Percentiles rank a stretch among this genome's conserved stretches.
Conservation (phyloP, 108 stramenopile species). For the Cyclostephanos invisitatus region DNA sequence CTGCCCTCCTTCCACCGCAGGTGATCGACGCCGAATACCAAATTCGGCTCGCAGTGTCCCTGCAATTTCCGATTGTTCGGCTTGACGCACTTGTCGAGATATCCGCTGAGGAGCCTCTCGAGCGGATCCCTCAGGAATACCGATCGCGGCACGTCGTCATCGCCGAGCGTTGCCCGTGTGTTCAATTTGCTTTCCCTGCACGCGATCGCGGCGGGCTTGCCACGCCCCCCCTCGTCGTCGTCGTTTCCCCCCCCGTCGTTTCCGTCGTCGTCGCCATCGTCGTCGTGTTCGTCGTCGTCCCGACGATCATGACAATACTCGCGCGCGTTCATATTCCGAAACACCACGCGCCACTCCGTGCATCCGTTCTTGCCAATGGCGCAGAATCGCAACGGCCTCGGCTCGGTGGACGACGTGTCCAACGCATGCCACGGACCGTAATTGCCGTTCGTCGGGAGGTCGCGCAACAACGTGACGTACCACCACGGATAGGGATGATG, state of each 20-base stretch:
- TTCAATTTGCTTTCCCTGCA: constrained; percentile 22
- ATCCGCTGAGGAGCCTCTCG: constrained; percentile 63
- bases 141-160: constrained; percentile 19
- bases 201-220: not conserved
- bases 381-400: constrained; percentile 44
- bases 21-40: constrained; percentile 30
- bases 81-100: constrained; percentile 61
- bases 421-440: constrained; percentile 56
- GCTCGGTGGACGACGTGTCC: constrained; percentile 32
- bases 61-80: constrained; percentile 21
- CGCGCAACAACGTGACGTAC: constrained; percentile 61
- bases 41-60: constrained; percentile 51
- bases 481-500: constrained; percentile 54
- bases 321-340: constrained; percentile 30
- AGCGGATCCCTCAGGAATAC: constrained; percentile 70
- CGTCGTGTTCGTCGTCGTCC: too few relatives aligned
- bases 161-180: constrained; percentile 8
- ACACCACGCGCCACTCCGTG: constrained; percentile 49
- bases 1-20: constrained; percentile 3
- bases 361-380: constrained; percentile 57
- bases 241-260: not conserved
- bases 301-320: too few relatives aligned
- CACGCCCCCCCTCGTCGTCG: not conserved
- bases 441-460: constrained; percentile 30
- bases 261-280: too few relatives aligned